Evolutionary conservation across 2,329 filamentous ascomycete species (phyloP), one percentile per base, ranked within the genome.

Genomic region (Penicillium sp.): DNA sequence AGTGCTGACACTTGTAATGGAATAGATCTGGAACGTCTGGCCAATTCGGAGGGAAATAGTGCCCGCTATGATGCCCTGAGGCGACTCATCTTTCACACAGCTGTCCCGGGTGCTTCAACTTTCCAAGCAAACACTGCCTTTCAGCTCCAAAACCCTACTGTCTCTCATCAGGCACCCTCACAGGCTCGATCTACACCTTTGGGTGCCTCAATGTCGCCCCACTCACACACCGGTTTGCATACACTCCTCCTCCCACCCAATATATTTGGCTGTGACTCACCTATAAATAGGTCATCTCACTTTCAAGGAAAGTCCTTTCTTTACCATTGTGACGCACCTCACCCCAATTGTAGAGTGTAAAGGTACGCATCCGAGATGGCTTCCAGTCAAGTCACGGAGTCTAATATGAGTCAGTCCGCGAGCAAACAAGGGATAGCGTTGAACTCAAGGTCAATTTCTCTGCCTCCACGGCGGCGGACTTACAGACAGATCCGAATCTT

Each of bases 291-390:
- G 71, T 50, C 72, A 70, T 43, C 70, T 83, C 44, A 74, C 72
- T 45, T 88, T 88, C 75, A 93, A 89, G 65, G 71, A 84, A 4
- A 96, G 90, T 65, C 93, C 94, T 0, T 99, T 96, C 71, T 96
- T 93, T 66, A 82, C 83, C 10, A 79, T 93, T 29, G 69, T 85
- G 42, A 78, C 84, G 49, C 80, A 84, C 26, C 72, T 96, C 6
- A 84, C 89, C 5, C 75, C 79, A 7, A 76, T 86, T 16, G 80
- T 84, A 39, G 81, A 84, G 50, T 89, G 91, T 58, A 89, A 93
- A 70, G 81, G 92, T 92, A 79, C 67, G 83, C 36, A 21, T 18
- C 36, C 10, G 10, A 18, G 4, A 23, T 16, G 12, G 21, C 47
- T 13, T 31, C 15, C 16, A 33, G n/a, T 13, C 26, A 15, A 34